Evolutionary conservation across 2,329 filamentous ascomycete species (phyloP).

Genomic region (Annulohypoxylon truncatum): DNA sequence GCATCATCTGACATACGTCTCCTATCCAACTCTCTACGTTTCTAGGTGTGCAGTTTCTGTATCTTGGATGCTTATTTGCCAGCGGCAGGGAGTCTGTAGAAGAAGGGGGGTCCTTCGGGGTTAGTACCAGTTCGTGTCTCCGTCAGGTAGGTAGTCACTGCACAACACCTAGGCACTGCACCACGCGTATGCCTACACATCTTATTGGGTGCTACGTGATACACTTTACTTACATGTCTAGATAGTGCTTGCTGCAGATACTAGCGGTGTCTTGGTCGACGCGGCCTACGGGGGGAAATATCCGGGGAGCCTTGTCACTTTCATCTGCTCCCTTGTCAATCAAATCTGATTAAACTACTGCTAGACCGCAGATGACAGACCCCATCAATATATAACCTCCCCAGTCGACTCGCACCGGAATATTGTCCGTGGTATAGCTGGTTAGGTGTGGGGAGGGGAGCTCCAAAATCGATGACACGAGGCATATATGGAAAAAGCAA

Average conservation of each 20-base stretch:
- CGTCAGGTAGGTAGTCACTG: not conserved
- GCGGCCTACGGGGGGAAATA: not conserved
- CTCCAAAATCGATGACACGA: not conserved
- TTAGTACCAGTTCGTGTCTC: conserved; percentile 1
- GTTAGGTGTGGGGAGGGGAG: not conserved
- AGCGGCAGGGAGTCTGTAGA: not conserved
- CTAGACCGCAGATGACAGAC: not conserved
- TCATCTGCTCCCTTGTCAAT: not conserved
- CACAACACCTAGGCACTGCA: conserved; percentile 2
- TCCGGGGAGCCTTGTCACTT: not conserved
- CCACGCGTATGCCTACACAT: not conserved
- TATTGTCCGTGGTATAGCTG: too few relatives aligned
- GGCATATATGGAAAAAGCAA: not conserved
- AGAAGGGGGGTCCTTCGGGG: not conserved
- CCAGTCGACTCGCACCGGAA: not conserved
- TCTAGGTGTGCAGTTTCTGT: not conserved
- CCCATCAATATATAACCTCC: not conserved
- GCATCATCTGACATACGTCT: conserved; percentile 18
- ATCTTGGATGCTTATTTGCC: not conserved
- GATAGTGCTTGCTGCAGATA: not conserved
- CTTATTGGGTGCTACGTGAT: conserved; percentile 12
- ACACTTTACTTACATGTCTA: not conserved
- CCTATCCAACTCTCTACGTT: conserved; percentile 7
- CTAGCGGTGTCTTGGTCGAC: not conserved
- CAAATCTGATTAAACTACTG: not conserved